phyloP scores from a whole-genome alignment of 345 rosid genomes.

The Salix suchowensis region DNA sequence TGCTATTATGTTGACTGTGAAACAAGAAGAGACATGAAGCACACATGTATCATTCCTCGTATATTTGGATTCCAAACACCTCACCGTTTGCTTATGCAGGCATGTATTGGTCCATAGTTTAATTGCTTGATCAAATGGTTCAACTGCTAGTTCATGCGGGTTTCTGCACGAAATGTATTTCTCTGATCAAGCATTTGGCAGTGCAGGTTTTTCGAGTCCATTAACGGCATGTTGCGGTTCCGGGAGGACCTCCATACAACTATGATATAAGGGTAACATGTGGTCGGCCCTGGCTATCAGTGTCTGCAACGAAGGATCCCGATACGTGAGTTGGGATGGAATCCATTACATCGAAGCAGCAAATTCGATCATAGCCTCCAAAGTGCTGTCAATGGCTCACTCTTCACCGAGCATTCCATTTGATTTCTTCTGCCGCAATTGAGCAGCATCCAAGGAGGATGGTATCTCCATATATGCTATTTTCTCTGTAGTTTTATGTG shows the following conservation, averaged over 20 bases:
- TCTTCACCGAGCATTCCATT: constrained; percentile 49
- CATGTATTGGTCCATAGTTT: neutral
- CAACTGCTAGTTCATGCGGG: too few species aligned
- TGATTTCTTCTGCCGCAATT: constrained; percentile 49
- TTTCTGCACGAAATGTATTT: neutral
- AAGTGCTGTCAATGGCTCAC: constrained; percentile 51
- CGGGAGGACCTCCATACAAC: constrained; percentile 87
- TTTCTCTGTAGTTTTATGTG: too few species aligned
- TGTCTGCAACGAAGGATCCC: constrained; percentile 48
- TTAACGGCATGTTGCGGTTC: constrained; percentile 78
- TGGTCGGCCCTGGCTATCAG: constrained; percentile 44
- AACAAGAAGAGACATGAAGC: neutral
- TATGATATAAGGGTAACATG: constrained; percentile 60
- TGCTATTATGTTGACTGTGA: neutral
- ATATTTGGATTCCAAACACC: too few species aligned
- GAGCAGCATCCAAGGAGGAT: neutral
- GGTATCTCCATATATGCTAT: neutral
- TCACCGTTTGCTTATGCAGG: neutral
- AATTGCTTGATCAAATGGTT: neutral
- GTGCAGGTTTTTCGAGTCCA: constrained; percentile 63
- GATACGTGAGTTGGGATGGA: constrained; percentile 67
- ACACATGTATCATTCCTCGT: neutral
- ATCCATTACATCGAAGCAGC: constrained; percentile 80
- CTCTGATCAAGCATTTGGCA: neutral
- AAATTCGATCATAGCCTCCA: constrained; percentile 51